A percentile compares a stretch with the other conserved stretches of the same genome.
These are phyloP conservation scores for Oryza punctata DNA, from an alignment of 176 grass and related monocot species.

Conservation along the genomic window DNA sequence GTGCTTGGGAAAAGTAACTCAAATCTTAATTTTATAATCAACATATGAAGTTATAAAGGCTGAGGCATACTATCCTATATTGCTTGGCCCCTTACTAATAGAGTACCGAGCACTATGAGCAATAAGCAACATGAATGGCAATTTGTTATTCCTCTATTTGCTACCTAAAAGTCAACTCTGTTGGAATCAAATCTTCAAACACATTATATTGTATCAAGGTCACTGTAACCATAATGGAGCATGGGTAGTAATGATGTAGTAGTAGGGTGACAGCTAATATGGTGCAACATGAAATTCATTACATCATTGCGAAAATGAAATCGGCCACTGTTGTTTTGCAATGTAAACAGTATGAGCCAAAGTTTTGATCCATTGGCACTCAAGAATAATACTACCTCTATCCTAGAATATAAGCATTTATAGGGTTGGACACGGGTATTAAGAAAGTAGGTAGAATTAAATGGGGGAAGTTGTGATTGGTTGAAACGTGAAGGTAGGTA, in stretches of 20 bases:
- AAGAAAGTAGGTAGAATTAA: no score
- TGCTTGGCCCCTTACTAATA: neutral
- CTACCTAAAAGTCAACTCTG: neutral
- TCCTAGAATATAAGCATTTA: no score
- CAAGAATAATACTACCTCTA: neutral
- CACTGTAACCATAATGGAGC: no score
- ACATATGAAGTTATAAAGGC: neutral
- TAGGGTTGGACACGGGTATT: no score
- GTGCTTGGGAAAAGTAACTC: neutral
- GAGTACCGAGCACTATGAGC: neutral
- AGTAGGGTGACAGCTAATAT: no score
- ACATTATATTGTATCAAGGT: neutral
- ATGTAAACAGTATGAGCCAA: neutral
- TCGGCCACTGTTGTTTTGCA: neutral
- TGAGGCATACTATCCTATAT: neutral
- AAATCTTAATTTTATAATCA: neutral
- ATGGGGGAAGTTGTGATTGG: no score
- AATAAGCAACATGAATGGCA: neutral
- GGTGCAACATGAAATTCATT: neutral
- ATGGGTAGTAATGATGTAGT: no score
- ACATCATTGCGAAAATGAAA: neutral
- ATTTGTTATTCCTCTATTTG: neutral
- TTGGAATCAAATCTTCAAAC: neutral
- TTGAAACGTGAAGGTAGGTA: no score
- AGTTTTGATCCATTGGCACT: neutral